phyloP scores from a whole-genome alignment of 148 eudicot genomes.

The Rhododendron vialii region DNA sequence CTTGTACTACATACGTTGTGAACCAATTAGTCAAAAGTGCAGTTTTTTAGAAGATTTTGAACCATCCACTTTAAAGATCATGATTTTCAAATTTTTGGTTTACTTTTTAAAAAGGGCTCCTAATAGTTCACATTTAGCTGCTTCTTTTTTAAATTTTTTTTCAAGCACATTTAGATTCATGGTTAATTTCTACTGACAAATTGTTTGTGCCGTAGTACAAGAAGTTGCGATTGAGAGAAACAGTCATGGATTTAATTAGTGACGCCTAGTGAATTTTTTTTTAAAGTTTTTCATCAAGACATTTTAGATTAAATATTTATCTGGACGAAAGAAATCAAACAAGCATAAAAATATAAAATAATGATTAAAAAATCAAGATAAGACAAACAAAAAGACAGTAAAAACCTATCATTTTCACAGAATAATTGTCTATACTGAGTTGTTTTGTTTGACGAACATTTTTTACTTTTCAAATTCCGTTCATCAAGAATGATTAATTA shows the following conservation, averaged over 20 bases:
- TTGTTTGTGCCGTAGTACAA: neutral
- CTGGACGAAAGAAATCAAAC: no score
- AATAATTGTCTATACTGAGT: neutral
- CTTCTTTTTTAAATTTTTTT: no score
- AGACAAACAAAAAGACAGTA: neutral
- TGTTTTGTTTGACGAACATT: no score
- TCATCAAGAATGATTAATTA: neutral
- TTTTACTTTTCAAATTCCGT: no score
- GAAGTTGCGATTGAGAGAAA: neutral
- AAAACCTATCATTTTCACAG: no score
- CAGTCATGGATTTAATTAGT: neutral
- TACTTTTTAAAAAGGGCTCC: neutral
- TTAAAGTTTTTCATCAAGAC: no score
- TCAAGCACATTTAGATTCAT: neutral
- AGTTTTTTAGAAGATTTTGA: conserved; percentile 13
- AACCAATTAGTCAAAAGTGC: conserved; percentile 18
- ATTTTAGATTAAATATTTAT: no score
- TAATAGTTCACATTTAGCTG: neutral
- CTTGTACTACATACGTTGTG: neutral
- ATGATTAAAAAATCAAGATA: no score
- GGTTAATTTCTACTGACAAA: neutral
- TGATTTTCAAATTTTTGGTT: neutral
- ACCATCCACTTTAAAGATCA: conserved; percentile 2
- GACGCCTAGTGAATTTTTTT: neutral
- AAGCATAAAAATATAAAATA: no score